phyloP scores from a whole-genome alignment of 106 monocot species.

The Allium cepa region DNA sequence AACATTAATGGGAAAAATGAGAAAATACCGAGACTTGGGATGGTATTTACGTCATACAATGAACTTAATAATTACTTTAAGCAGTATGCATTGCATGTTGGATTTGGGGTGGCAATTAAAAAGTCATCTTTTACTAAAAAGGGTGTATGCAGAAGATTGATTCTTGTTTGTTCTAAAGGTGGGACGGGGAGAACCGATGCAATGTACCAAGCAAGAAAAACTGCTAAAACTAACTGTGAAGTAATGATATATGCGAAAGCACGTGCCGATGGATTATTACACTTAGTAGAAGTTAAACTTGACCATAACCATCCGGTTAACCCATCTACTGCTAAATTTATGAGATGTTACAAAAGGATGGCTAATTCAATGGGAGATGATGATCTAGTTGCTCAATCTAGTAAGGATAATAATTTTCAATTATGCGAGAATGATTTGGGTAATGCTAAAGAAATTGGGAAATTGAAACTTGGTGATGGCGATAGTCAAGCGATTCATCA shows the following conservation, averaged over 20 bases:
- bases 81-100: slow-evolving; percentile 40
- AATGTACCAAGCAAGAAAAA: slow-evolving; percentile 43
- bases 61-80: slow-evolving; percentile 45
- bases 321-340: slow-evolving; percentile 29
- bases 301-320: slow-evolving; percentile 66
- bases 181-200: slow-evolving; percentile 43
- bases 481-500: slow-evolving; percentile 43
- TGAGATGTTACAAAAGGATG: slow-evolving; percentile 41
- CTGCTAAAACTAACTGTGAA: slow-evolving; percentile 51
- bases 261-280: slow-evolving; percentile 48
- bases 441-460: slow-evolving; percentile 27
- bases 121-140: slow-evolving; percentile 41
- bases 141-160: slow-evolving; percentile 37
- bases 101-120: slow-evolving; percentile 39
- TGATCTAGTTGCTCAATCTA: slow-evolving; percentile 1
- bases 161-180: slow-evolving; percentile 41
- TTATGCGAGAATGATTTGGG: slow-evolving; percentile 31
- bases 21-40: slow-evolving; percentile 30
- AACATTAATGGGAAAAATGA: slow-evolving; percentile 13
- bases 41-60: slow-evolving; percentile 44
- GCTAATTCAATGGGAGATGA: slow-evolving; percentile 18
- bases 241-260: slow-evolving; percentile 52
- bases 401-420: slow-evolving; percentile 9
- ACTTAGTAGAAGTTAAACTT: slow-evolving; percentile 39
- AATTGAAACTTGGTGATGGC: slow-evolving; percentile 42